Percentiles rank a stretch among this genome's conserved stretches.
These are phyloP conservation scores for Penicillium longicatenatum DNA, from an alignment of 495 filamentous ascomycete genomes.

Conservation along the genomic window DNA sequence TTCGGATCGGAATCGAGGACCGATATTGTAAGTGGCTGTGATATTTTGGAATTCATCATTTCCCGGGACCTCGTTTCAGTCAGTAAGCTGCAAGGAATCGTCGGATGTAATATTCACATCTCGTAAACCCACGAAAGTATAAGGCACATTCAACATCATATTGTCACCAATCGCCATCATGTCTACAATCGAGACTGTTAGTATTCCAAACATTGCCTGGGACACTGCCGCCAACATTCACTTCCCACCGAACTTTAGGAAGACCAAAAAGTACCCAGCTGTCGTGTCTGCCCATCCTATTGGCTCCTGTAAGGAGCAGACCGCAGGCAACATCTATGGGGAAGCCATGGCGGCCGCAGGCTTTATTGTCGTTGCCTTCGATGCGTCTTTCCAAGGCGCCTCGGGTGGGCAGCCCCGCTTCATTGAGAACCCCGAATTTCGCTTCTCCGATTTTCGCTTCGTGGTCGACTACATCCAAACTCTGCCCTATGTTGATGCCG, in stretches of 20 bases:
- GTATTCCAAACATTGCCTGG: constrained; percentile 19
- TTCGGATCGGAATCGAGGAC: not conserved
- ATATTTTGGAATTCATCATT: not conserved
- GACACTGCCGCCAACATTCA: constrained; percentile 21
- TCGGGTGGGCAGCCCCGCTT: constrained; percentile 32
- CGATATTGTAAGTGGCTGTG: not conserved
- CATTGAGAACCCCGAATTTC: constrained; percentile 36
- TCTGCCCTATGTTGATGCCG: constrained; percentile 29
- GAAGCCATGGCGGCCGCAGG: constrained; percentile 30
- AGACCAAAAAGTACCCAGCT: constrained; percentile 21
- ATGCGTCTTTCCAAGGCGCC: constrained; percentile 39
- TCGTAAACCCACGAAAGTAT: constrained; percentile 11
- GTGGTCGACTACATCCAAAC: constrained; percentile 37
- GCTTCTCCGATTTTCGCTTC: constrained; percentile 34
- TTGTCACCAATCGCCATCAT: not conserved
- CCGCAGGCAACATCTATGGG: constrained; percentile 34
- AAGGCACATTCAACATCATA: not conserved
- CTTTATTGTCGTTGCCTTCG: constrained; percentile 36
- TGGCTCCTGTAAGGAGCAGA: constrained; percentile 40
- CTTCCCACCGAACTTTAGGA: constrained; percentile 22
- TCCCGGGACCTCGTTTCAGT: not conserved
- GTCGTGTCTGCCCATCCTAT: constrained; percentile 32
- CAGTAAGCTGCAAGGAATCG: not conserved
- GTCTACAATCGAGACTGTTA: constrained; percentile 17
- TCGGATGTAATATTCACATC: not conserved